Evolutionary conservation across 2,329 filamentous ascomycete species (phyloP).

Genomic region (Metarhizium rileyi): DNA sequence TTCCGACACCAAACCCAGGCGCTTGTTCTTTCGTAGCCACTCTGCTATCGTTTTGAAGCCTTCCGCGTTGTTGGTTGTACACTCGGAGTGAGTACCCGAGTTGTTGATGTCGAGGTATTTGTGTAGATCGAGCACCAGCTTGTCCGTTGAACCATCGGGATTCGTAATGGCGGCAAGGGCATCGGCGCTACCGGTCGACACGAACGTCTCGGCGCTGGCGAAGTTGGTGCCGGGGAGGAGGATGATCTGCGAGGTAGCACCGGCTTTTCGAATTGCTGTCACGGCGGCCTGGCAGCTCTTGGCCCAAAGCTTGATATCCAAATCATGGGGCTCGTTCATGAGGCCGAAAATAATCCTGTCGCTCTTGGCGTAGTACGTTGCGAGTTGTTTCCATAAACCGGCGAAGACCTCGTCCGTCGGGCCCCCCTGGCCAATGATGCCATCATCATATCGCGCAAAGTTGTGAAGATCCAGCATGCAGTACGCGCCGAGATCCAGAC

Average conservation of each 20-base stretch:
- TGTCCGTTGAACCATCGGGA: constrained; percentile 45
- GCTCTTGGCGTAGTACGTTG: constrained; percentile 47
- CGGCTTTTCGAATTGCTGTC: constrained; percentile 53
- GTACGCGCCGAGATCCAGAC: constrained; percentile 43
- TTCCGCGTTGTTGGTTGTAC: constrained; percentile 42
- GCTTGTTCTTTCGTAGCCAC: constrained; percentile 35
- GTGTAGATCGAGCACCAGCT: constrained; percentile 50
- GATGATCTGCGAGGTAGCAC: constrained; percentile 55
- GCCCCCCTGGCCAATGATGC: constrained; percentile 56
- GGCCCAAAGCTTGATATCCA: constrained; percentile 48
- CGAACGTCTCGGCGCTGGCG: constrained; percentile 38
- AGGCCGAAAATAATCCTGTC: constrained; percentile 48
- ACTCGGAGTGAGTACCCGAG: constrained; percentile 41
- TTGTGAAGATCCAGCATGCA: constrained; percentile 54
- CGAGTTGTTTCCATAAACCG: constrained; percentile 47
- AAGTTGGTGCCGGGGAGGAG: constrained; percentile 51
- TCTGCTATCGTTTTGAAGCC: constrained; percentile 36
- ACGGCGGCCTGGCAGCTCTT: constrained; percentile 52
- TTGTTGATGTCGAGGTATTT: constrained; percentile 51
- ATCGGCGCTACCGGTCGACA: constrained; percentile 38
- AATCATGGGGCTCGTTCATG: constrained; percentile 61
- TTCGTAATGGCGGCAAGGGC: constrained; percentile 46
- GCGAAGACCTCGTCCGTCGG: constrained; percentile 49
- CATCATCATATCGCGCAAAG: constrained; percentile 50
- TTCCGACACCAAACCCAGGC: constrained; percentile 42